These are phyloP conservation scores for Acacia pycnantha DNA, from an alignment of 331 rosid genomes.

Conservation along the genomic window DNA sequence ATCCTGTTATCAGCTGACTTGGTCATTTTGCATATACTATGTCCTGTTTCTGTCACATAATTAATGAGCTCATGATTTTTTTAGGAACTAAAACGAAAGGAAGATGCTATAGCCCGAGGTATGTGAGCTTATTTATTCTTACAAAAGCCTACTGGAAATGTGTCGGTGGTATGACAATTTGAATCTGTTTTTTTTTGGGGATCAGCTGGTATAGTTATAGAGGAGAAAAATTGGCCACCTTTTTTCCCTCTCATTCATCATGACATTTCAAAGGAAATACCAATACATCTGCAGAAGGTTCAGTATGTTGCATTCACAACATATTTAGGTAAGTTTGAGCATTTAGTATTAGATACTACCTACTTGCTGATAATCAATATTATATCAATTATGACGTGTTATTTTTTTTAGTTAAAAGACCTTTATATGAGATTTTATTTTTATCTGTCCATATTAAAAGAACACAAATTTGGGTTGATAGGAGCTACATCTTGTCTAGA, in stretches of 20 bases:
- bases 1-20: conserved; percentile 26
- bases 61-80: conserved; percentile 33
- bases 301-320: conserved; percentile 92
- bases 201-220: conserved; percentile 78
- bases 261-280: conserved; percentile 86
- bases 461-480: neutral
- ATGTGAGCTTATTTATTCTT: conserved; percentile 32
- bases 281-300: conserved; percentile 81
- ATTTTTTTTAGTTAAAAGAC: neutral
- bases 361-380: conserved; percentile 21
- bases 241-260: conserved; percentile 88
- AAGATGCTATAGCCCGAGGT: conserved; percentile 81
- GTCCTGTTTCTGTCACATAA: conserved; percentile 12
- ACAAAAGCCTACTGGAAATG: conserved; percentile 1
- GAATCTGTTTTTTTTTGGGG: neutral
- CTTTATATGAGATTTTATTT: neutral
- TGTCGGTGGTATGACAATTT: neutral
- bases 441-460: neutral
- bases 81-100: conserved; percentile 82
- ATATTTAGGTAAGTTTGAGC: conserved; percentile 66
- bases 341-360: conserved; percentile 11
- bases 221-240: conserved; percentile 97
- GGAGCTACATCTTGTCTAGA: conserved; percentile 5
- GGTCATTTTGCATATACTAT: conserved; percentile 23
- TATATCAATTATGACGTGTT: neutral